A percentile compares a stretch with the other conserved stretches of the same genome.
Evolutionary conservation across 352 stramenopile species (phyloP).

Genomic region (Phytopythium boreale): DNA sequence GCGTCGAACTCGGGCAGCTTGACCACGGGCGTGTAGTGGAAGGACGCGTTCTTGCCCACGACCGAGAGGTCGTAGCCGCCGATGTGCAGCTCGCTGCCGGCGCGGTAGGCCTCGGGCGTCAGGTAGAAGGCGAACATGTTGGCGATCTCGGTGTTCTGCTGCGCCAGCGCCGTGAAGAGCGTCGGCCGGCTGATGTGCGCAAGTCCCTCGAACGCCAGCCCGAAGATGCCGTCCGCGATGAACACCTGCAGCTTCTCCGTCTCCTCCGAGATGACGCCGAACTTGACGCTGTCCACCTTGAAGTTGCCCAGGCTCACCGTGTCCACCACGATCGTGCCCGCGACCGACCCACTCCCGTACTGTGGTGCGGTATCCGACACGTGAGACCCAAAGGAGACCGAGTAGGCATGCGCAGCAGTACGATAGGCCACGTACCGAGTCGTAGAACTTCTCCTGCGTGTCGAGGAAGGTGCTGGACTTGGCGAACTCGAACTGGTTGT

Average conservation of each 20-base stretch:
- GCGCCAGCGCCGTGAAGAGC: slow-evolving; percentile 65
- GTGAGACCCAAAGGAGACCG: no score
- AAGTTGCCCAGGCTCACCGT: slow-evolving; percentile 68
- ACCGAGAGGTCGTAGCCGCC: slow-evolving; percentile 83
- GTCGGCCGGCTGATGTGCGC: slow-evolving; percentile 86
- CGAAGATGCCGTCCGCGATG: slow-evolving; percentile 87
- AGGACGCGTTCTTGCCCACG: slow-evolving; percentile 76
- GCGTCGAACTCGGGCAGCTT: slow-evolving; percentile 73
- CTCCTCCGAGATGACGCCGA: slow-evolving; percentile 70
- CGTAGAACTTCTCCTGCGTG: slow-evolving; percentile 74
- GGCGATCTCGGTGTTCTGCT: slow-evolving; percentile 61
- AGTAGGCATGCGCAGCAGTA: no score
- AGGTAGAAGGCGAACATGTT: slow-evolving; percentile 91
- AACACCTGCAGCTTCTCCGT: slow-evolving; percentile 75
- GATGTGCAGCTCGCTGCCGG: slow-evolving; percentile 76
- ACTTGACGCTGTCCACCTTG: slow-evolving; percentile 66
- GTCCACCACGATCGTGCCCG: slow-evolving; percentile 75
- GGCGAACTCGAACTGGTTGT: slow-evolving; percentile 49
- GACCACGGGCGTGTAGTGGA: slow-evolving; percentile 87
- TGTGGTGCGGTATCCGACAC: slow-evolving; percentile 7
- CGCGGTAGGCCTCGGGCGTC: slow-evolving; percentile 66
- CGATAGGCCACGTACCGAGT: slow-evolving; percentile 39
- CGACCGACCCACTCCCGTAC: slow-evolving; percentile 80
- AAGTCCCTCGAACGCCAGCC: slow-evolving; percentile 81
- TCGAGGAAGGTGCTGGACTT: slow-evolving; percentile 67